These are phyloP conservation scores for Noccaea bulbosa DNA, from an alignment of 345 rosid genomes.

Conservation along the genomic window DNA sequence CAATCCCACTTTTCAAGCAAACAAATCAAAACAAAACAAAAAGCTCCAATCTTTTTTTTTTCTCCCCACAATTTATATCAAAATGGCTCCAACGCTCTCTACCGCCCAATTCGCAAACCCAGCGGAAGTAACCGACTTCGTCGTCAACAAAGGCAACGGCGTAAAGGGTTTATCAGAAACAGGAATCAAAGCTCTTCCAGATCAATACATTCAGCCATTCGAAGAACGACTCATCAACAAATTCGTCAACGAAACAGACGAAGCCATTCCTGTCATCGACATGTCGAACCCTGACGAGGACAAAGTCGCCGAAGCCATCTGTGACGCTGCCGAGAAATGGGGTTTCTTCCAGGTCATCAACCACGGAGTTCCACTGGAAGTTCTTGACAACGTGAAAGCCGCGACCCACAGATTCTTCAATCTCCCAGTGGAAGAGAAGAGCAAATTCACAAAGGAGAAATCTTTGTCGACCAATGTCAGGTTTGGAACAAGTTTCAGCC, in stretches of 20 bases:
- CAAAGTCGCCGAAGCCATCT: slow-evolving; percentile 45
- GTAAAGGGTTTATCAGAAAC: slow-evolving; percentile 57
- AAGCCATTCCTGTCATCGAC: slow-evolving; percentile 52
- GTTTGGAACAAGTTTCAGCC: slow-evolving; percentile 50
- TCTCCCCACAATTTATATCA: too few relatives aligned
- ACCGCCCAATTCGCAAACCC: slow-evolving; percentile 30
- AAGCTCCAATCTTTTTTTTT: background rate
- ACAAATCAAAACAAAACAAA: background rate
- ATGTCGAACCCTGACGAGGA: slow-evolving; percentile 49
- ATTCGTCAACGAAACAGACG: slow-evolving; percentile 40
- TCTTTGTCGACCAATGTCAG: slow-evolving; percentile 43
- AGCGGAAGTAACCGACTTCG: slow-evolving; percentile 47
- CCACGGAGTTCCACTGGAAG: slow-evolving; percentile 52
- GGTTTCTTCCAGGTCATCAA: slow-evolving; percentile 60
- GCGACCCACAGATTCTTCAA: slow-evolving; percentile 53
- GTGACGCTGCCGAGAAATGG: slow-evolving; percentile 59
- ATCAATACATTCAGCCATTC: slow-evolving; percentile 50
- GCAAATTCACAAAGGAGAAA: slow-evolving; percentile 44
- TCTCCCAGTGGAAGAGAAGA: slow-evolving; percentile 50
- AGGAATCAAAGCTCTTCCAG: slow-evolving; percentile 51
- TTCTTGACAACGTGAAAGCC: slow-evolving; percentile 45
- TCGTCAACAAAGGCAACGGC: slow-evolving; percentile 50
- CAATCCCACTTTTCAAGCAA: background rate
- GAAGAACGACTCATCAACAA: slow-evolving; percentile 48
- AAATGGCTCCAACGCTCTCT: slow-evolving; percentile 48